Evolutionary conservation across 352 stramenopile species (phyloP), one percentile per base, ranked within the genome.

Genomic region (Phytophthora quininea): DNA sequence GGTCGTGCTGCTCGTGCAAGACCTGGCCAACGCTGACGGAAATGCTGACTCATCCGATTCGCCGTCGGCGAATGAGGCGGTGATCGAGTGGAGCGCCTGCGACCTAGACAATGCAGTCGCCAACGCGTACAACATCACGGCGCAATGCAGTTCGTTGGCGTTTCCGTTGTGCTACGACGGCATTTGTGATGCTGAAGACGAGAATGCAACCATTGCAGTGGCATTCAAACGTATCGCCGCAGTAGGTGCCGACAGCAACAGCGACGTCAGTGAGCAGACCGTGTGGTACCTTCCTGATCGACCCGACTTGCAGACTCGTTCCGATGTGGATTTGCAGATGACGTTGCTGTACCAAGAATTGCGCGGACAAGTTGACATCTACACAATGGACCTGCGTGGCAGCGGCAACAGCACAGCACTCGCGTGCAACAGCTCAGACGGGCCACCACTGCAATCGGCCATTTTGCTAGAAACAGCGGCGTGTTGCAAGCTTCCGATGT

Each of bases 141-240:
- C 71, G 15, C 64, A 88, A 15, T 90, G 80, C 40, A 61, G 73
- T 38, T 76, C 65, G 0, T 64, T 86, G 30, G 59, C 57, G 40
- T 14, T 86, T 12, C 76, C 82, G 37, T 53, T 89, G 30, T 91
- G 82, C 58, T 76, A 85, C 40, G 65, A 83, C 3, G 67, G 43
- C 24, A 24, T 88, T 1, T 91, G 82, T 38, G 30, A 65, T 1
- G 37, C 29, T 12, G 68, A 84, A 63, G n/a, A 64, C 27, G 67
- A 73, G 42, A 75, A 68, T n/a, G 61, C 81, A 33, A 86, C 69
- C 6, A 77, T 90, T 70, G 67, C 56, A 15, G 56, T 89, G 12
- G 86, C 76, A 10, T 68, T 91, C 53, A 89, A 88, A 56, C 74
- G 82, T 27, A 89, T 86, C 32, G 50, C 59, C n/a, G 64, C 76